phyloP scores from a whole-genome alignment of 2,329 filamentous ascomycete genomes.

The Microdochium trichocladiopsis region DNA sequence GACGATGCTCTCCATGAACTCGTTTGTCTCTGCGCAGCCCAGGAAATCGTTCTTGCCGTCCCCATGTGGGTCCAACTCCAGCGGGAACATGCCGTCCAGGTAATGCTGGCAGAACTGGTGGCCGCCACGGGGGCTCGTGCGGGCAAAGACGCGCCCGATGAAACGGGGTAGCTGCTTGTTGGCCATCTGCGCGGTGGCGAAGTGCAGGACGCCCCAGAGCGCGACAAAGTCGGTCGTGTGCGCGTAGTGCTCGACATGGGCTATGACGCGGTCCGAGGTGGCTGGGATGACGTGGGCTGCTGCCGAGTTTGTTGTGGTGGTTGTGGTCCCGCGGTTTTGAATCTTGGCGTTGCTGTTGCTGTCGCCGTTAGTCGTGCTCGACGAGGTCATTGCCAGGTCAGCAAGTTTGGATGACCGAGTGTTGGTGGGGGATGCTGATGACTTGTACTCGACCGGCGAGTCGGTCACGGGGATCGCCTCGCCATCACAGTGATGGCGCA shows the following conservation, averaged over 20 bases:
- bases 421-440: constrained; percentile 2
- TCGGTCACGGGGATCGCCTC: constrained; percentile 21
- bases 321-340: no score
- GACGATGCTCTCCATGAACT: constrained; percentile 55
- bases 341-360: no score
- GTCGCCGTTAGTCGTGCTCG: constrained; percentile 16
- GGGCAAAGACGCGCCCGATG: constrained; percentile 53
- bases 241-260: constrained; percentile 74
- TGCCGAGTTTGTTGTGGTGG: no score
- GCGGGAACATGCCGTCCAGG: constrained; percentile 53
- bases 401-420: constrained; percentile 3
- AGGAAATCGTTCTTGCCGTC: constrained; percentile 23
- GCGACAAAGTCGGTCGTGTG: constrained; percentile 69
- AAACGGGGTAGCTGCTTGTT: constrained; percentile 38
- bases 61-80: constrained; percentile 32
- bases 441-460: constrained; percentile 17
- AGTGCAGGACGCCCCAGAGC: constrained; percentile 67
- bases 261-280: constrained; percentile 45
- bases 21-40: constrained; percentile 40
- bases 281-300: constrained; percentile 12
- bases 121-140: constrained; percentile 40
- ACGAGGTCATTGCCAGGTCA: constrained; percentile 22
- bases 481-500: neutral
- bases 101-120: constrained; percentile 57
- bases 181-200: constrained; percentile 38